Base-by-base conservation (phyloP, 805 yeast genomes). In the Metschnikowia noctiluminum region DNA sequence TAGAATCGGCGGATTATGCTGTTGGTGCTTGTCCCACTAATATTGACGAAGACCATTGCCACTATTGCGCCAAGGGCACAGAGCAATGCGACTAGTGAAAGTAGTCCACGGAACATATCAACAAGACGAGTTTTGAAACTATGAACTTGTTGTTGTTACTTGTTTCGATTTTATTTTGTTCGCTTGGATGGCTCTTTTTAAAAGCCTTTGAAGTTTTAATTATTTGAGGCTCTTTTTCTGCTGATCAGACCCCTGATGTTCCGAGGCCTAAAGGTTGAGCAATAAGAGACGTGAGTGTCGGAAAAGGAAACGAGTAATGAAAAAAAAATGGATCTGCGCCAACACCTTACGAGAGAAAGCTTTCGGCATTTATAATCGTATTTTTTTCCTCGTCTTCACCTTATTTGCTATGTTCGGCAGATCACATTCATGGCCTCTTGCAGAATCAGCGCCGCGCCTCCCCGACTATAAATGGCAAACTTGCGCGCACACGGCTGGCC, bases 21-120 rank as follows among this genome's bases (percentile, higher is more conserved):
- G 36, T 39, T 40, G 40, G 52, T 53, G 48, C 54, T 54, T 26
- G 63, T 14, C 13, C 72, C 72, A 32, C 63, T 49, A 35, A 67
- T 56, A 44, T 65, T 64, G 45, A 66, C 51, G 38, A 67, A 57
- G 40, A 66, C 50, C 39, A 66, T 49, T 34, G 62, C 45, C 8
- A 60, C 38, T 2, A 59, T 48, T 3, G 68, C 46, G 14, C 62
- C 70, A 8, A 54, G 38, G 34, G 65, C 52, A 35, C 64, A 52
- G 12, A 65, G 27, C 28, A 65, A 15, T 9, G 70, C 68, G 28
- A 62, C 30, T 12, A 63, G 21, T 8, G 65, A 54, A 35, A 63
- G 51, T 3, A 62, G 21, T 39, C 64, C 52, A 52, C 60, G 61
- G 50, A 56, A n/a, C 63, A 66, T 46, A 37, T 30, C 5, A 2